phyloP scores from a whole-genome alignment of 1,139 yeast genomes.

The Yamadazyma spencermartinsiae region DNA sequence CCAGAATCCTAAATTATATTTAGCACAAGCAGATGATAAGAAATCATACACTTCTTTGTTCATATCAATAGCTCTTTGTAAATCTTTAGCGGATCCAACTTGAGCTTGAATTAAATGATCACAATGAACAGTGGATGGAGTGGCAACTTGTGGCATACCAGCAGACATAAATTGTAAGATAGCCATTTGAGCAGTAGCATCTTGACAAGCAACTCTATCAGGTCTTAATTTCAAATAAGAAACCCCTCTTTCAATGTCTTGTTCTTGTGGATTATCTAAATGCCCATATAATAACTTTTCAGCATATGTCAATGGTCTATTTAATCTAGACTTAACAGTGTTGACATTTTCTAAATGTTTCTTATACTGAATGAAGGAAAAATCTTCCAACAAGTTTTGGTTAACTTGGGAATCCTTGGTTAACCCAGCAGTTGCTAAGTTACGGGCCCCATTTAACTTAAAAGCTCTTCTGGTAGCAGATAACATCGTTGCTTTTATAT shows the following conservation, averaged over 20 bases:
- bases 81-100: conserved; percentile 89
- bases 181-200: conserved; percentile 99
- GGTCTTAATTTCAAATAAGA: conserved; percentile 97
- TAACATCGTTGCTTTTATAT: conserved; percentile 28
- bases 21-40: conserved; percentile 90
- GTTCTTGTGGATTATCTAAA: conserved; percentile 92
- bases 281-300: conserved; percentile 96
- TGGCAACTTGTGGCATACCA: conserved; percentile 89
- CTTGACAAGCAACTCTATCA: conserved; percentile 99
- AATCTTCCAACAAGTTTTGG: conserved; percentile 88
- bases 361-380: conserved; percentile 78
- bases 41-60: conserved; percentile 98
- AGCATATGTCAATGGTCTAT: conserved; percentile 95
- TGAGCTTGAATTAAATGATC: conserved; percentile 99
- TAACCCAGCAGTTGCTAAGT: conserved; percentile 72
- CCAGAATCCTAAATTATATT: conserved; percentile 99
- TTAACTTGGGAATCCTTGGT: conserved; percentile 90
- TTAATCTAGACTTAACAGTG: conserved; percentile 82
- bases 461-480: conserved; percentile 38
- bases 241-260: conserved; percentile 94
- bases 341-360: conserved; percentile 79
- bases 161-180: conserved; percentile 98
- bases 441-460: conserved; percentile 52
- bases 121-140: conserved; percentile 98
- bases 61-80: conserved; percentile 86